Evolutionary conservation across 2,329 filamentous ascomycete genomes (phyloP).

Genomic region (Didymella arachidicola): DNA sequence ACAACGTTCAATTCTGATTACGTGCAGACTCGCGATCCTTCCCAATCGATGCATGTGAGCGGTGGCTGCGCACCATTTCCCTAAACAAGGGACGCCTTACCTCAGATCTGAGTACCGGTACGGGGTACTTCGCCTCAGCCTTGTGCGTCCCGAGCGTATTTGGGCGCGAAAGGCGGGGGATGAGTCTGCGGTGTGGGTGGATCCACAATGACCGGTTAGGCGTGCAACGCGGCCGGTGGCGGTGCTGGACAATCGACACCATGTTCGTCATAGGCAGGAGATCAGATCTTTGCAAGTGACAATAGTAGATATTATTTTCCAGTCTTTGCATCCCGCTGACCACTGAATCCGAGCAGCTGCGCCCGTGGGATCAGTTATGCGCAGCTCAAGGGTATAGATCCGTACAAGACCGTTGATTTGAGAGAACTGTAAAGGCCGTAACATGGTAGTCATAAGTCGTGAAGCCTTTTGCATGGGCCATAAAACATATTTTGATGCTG

Average conservation of each 20-base stretch:
- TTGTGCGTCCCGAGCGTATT: background rate
- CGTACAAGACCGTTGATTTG: background rate
- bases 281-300: background rate
- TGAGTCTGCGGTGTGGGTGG: constrained; percentile 5
- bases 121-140: constrained; percentile 5
- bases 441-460: constrained; percentile 16
- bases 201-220: constrained; percentile 20
- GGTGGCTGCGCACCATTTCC: constrained; percentile 1
- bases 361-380: background rate
- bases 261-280: background rate
- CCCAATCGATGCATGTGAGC: background rate
- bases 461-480: background rate
- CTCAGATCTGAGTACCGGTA: background rate
- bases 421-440: background rate
- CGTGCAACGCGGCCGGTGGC: constrained; percentile 2
- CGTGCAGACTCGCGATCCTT: background rate
- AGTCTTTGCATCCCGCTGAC: background rate
- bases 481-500: constrained; percentile 5
- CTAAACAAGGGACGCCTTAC: background rate
- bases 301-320: background rate
- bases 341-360: background rate
- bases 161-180: background rate
- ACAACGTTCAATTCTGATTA: background rate
- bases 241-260: background rate
- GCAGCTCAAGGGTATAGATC: background rate